Base-by-base conservation (phyloP, 768 basidiomycete species). In the Kwoniella dendrophila region DNA sequence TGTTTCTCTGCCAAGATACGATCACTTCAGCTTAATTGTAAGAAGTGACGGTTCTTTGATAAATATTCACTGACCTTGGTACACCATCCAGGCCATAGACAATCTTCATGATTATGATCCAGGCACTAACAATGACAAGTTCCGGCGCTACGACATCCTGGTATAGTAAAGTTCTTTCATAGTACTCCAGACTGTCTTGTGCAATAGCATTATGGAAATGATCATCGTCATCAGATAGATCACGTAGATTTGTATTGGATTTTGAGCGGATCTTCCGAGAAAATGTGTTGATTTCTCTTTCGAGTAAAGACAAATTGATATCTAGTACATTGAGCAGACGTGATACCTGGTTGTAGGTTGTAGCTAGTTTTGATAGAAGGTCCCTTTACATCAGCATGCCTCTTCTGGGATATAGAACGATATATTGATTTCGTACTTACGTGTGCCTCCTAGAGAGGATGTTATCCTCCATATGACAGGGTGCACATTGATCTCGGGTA, bases 81-180 rank as follows among this genome's bases (percentile, higher is more conserved):
- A 80, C 81, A 29, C 86, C 90, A 74, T 93, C 91, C 29, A 93
- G 73, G 0, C 92, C 93, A 70, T 93, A 93, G 26, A 87, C 84
- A 83, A 95, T 83, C 80, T 93, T 94, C 66, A 92, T 80, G 34
- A 86, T 86, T 6, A 92, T 82, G 16, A 92, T 81, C 40, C 84
- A 83, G 12, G 81, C 81, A 3, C 84, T 85, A 36, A 85, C 73
- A 24, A 92, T 78, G 69, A 80, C 22, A 83, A 83, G 4, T 83
- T 83, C 33, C 87, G 82, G 27, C 80, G 82, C 49, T 82, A 80
- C 71, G 87, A 86, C 38, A 89, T 80, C 27, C 83, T 85, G 49
- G 89, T 81, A 27, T 86, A 84, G 58, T 88, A 76, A 49, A 84
- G 84, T 61, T 88, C 80, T 20, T 83, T 81, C 33, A 81, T 79